Percentiles rank a stretch among this genome's conserved stretches.
phyloP scores from a whole-genome alignment of 2,329 filamentous ascomycete species.

The Ilyonectria mors-panacis region DNA sequence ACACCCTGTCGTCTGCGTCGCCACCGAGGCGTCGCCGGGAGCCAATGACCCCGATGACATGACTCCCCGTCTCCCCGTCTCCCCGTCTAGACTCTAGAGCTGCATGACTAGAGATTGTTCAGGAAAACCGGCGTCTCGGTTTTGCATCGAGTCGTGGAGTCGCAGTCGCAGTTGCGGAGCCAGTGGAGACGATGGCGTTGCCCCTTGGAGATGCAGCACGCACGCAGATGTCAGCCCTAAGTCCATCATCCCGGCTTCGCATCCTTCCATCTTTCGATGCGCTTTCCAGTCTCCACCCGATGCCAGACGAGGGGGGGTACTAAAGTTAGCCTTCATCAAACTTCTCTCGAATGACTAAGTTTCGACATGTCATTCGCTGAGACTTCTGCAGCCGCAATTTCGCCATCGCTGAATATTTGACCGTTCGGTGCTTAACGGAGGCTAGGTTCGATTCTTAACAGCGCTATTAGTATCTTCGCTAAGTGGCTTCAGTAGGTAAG shows the following conservation, averaged over 20 bases:
- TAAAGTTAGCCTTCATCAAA: not conserved
- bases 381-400: no score
- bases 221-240: not conserved
- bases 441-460: no score
- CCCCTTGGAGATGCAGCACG: not conserved
- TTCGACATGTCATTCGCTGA: not conserved
- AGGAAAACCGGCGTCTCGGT: slow-evolving; percentile 2
- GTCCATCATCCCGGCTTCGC: not conserved
- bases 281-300: not conserved
- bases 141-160: slow-evolving; percentile 4
- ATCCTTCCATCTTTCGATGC: slow-evolving; percentile 2
- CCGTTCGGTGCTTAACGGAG: no score
- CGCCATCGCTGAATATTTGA: not conserved
- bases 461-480: no score
- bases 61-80: not conserved
- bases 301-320: not conserved
- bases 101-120: not conserved
- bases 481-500: no score
- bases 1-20: not conserved
- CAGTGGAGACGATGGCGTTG: slow-evolving; percentile 3
- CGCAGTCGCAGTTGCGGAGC: slow-evolving; percentile 1
- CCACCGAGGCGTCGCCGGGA: not conserved
- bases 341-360: not conserved
- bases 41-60: not conserved
- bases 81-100: not conserved